Percentiles rank a stretch among this genome's conserved stretches.
phyloP scores from a whole-genome alignment of 306 rosid genomes.

The Adenanthera pavonina region DNA sequence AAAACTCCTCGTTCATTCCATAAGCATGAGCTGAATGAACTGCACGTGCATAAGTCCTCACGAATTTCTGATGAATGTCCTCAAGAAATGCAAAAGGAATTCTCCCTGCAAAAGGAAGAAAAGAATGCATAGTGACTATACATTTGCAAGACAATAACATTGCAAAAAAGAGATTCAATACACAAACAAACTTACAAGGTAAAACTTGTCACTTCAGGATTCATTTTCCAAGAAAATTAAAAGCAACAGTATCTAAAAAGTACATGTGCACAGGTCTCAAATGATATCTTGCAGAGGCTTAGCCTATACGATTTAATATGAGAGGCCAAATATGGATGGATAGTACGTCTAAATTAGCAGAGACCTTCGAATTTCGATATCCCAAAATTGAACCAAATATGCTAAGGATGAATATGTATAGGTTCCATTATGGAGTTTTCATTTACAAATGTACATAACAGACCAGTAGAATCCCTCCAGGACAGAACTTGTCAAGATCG shows the following conservation, averaged over 20 bases:
- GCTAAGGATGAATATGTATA: background rate
- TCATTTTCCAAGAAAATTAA: background rate
- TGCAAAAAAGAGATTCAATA: background rate
- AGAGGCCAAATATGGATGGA: background rate
- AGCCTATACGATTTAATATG: background rate
- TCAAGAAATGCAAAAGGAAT: slow-evolving; percentile 94
- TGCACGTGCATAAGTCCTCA: slow-evolving; percentile 88
- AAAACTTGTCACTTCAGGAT: slow-evolving; percentile 11
- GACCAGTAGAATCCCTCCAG: background rate
- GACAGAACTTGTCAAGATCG: background rate
- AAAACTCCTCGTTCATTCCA: slow-evolving; percentile 94
- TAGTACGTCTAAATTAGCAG: background rate
- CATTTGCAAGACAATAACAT: background rate
- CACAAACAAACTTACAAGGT: background rate
- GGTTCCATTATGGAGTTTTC: background rate
- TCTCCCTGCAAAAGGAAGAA: slow-evolving; percentile 60
- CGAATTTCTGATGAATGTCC: slow-evolving; percentile 92
- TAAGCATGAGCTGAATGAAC: slow-evolving; percentile 84
- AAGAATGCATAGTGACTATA: background rate
- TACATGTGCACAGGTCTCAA: background rate
- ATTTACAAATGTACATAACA: background rate
- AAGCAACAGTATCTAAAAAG: background rate
- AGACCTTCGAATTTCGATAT: background rate
- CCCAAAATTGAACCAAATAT: background rate
- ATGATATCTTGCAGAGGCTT: background rate